Conservation (phyloP, 257 asterid genomes). For the Anisodus tanguticus region DNA sequence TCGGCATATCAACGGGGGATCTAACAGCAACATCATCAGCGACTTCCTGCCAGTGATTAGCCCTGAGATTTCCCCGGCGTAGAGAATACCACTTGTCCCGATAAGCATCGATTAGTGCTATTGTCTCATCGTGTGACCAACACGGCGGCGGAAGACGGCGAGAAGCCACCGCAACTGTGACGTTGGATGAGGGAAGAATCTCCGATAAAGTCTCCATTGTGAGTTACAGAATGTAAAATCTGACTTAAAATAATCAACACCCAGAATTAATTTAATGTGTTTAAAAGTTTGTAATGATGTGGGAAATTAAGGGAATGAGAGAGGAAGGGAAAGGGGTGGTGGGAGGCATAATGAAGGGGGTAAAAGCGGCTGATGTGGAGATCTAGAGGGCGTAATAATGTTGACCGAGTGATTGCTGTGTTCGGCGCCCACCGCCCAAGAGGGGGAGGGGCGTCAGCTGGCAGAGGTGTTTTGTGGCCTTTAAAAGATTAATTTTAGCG, state of each 20-base stretch:
- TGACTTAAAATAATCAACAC: too few relatives aligned
- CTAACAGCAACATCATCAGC: slow-evolving; percentile 71
- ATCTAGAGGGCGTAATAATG: slow-evolving; percentile 44
- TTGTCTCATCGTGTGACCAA: slow-evolving; percentile 92
- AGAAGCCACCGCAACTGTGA: slow-evolving; percentile 51
- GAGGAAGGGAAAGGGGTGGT: slow-evolving; percentile 35
- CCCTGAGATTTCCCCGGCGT: slow-evolving; percentile 90
- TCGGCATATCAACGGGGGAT: slow-evolving; percentile 58
- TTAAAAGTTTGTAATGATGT: slow-evolving; percentile 25
- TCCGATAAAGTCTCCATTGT: slow-evolving; percentile 46
- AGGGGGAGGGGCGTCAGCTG: neutral
- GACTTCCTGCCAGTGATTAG: slow-evolving; percentile 94
- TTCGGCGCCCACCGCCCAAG: neutral
- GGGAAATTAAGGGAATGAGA: slow-evolving; percentile 20
- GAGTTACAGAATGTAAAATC: neutral
- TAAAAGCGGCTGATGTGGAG: slow-evolving; percentile 72
- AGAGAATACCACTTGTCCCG: slow-evolving; percentile 88
- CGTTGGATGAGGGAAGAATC: slow-evolving; percentile 47
- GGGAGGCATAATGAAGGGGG: slow-evolving; percentile 65
- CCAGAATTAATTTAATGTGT: neutral
- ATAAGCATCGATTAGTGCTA: slow-evolving; percentile 75
- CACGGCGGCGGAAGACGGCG: slow-evolving; percentile 96
- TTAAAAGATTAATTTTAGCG: too few relatives aligned
- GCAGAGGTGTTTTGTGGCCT: neutral
- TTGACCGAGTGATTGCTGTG: neutral